These are phyloP conservation scores for Mycena metata DNA, from an alignment of 768 basidiomycete species.

Conservation along the genomic window DNA sequence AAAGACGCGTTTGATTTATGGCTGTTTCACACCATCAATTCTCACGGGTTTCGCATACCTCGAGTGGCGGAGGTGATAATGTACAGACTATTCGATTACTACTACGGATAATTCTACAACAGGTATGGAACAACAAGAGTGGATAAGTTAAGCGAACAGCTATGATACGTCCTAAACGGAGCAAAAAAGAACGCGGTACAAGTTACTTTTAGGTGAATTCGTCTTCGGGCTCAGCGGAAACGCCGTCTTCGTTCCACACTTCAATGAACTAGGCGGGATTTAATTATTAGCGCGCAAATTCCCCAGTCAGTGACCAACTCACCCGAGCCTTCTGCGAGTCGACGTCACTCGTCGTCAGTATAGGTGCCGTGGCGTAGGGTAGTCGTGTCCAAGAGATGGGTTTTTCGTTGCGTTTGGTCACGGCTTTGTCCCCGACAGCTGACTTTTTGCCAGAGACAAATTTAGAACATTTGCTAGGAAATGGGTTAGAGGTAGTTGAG, in stretches of 20 bases:
- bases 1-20: too few relatives aligned
- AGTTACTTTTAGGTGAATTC: constrained; percentile 51
- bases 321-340: constrained; percentile 75
- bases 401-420: constrained; percentile 69
- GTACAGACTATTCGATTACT: constrained; percentile 17
- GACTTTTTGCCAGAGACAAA: constrained; percentile 92
- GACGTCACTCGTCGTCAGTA: constrained; percentile 74
- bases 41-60: background rate
- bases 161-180: constrained; percentile 15
- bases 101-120: constrained; percentile 28
- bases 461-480: constrained; percentile 87
- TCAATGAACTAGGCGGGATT: constrained; percentile 68
- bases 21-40: too few relatives aligned
- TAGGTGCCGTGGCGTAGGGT: constrained; percentile 71
- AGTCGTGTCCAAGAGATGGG: constrained; percentile 82
- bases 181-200: constrained; percentile 1
- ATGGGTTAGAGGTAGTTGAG: constrained; percentile 10
- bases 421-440: constrained; percentile 87
- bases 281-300: too few relatives aligned
- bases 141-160: constrained; percentile 25
- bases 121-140: constrained; percentile 20
- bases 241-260: constrained; percentile 87
- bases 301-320: constrained; percentile 41
- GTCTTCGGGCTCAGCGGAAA: constrained; percentile 74
- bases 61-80: background rate